These are phyloP conservation scores for Millerozyma miso DNA, from an alignment of 805 yeast genomes.

Conservation along the genomic window DNA sequence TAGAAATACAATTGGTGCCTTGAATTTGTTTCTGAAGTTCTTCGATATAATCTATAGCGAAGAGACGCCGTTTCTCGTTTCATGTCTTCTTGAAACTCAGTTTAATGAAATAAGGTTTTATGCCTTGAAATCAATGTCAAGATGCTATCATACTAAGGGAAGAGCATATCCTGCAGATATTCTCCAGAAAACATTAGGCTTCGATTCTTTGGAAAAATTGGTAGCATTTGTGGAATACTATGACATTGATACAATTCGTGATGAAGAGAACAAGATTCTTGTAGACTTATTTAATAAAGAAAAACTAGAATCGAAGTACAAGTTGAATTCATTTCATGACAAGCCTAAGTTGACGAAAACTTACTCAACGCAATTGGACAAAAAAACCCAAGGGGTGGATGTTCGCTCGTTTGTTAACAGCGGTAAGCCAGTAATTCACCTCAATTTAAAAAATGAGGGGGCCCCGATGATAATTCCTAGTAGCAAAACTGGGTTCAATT, in stretches of 20 bases:
- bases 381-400: slow-evolving; percentile 18
- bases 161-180: slow-evolving; percentile 54
- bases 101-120: slow-evolving; percentile 74
- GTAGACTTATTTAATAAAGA: slow-evolving; percentile 41
- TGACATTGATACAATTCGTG: slow-evolving; percentile 41
- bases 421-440: slow-evolving; percentile 28
- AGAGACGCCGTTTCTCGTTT: slow-evolving; percentile 59
- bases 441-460: slow-evolving; percentile 13
- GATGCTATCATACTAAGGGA: slow-evolving; percentile 65
- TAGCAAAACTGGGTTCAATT: not conserved
- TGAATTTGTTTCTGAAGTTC: slow-evolving; percentile 59
- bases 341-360: slow-evolving; percentile 36
- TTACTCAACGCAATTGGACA: slow-evolving; percentile 28
- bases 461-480: not conserved
- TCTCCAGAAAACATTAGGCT: slow-evolving; percentile 55
- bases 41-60: slow-evolving; percentile 49
- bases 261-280: slow-evolving; percentile 24
- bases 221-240: slow-evolving; percentile 59
- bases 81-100: slow-evolving; percentile 75
- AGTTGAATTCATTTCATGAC: slow-evolving; percentile 32
- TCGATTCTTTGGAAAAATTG: slow-evolving; percentile 56
- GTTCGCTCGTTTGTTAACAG: slow-evolving; percentile 28
- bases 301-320: slow-evolving; percentile 35
- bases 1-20: slow-evolving; percentile 47
- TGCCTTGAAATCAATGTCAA: slow-evolving; percentile 63